A percentile compares a stretch with the other conserved stretches of the same genome.
Conservation (phyloP, 176 grass and related monocot species). For the Cenchrus purpureus region DNA sequence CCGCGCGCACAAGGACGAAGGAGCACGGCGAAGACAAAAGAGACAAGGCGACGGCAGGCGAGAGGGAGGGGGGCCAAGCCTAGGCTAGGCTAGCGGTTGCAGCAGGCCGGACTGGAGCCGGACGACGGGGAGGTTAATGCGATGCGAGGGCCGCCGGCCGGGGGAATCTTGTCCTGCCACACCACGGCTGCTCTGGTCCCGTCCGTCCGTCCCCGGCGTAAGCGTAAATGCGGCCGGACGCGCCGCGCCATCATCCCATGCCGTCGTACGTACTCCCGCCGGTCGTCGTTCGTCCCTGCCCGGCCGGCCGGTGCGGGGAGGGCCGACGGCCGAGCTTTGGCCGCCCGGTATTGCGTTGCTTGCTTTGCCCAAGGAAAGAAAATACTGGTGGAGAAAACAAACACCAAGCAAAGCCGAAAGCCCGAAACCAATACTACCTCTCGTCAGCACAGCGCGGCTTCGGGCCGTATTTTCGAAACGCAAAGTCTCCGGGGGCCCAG, state of each 20-base stretch:
- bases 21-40: constrained; percentile 34
- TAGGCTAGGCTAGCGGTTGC: not conserved
- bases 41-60: constrained; percentile 26
- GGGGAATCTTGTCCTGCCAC: constrained; percentile 48
- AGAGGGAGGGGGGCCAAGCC: not conserved
- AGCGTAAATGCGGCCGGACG: not conserved
- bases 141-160: not conserved
- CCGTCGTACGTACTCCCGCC: constrained; percentile 6
- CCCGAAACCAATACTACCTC: too few species aligned
- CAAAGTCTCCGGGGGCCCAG: too few species aligned
- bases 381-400: too few species aligned
- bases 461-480: too few species aligned
- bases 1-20: too few species aligned
- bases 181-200: not conserved
- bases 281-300: not conserved
- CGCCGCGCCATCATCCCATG: not conserved
- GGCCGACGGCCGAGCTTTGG: too few species aligned
- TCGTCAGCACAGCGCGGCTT: too few species aligned
- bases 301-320: too few species aligned
- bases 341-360: too few species aligned
- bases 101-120: not conserved
- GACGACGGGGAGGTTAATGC: constrained; percentile 14
- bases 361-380: too few species aligned
- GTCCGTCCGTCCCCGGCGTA: not conserved
- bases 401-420: too few species aligned